phyloP scores from a whole-genome alignment of 2,329 filamentous ascomycete genomes.

The Venturia effusa region DNA sequence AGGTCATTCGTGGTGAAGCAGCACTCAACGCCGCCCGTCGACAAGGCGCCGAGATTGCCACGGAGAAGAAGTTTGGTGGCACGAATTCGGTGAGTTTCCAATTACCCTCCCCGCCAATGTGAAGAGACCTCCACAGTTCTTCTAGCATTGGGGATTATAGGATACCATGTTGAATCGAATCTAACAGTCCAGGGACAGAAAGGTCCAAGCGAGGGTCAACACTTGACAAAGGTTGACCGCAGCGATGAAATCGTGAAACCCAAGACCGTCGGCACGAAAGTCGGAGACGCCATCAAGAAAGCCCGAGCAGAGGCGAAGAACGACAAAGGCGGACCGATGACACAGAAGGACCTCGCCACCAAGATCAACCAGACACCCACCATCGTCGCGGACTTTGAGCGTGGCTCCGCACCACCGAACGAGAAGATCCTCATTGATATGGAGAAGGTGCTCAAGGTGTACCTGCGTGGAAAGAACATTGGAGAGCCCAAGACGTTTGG shows the following conservation, averaged over 20 bases:
- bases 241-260: conserved; percentile 96
- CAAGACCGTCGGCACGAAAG: conserved; percentile 67
- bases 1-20: conserved; percentile 73
- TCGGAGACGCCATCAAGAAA: conserved; percentile 73
- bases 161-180: conserved; percentile 1
- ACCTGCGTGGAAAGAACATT: conserved; percentile 77
- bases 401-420: conserved; percentile 65
- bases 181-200: conserved; percentile 25
- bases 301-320: conserved; percentile 72
- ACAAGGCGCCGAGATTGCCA: conserved; percentile 61
- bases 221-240: conserved; percentile 94
- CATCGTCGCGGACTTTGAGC: conserved; percentile 77
- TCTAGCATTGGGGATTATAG: conserved; percentile 16
- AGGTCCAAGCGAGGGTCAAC: conserved; percentile 68
- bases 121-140: background rate
- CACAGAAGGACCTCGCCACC: conserved; percentile 76
- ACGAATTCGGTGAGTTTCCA: conserved; percentile 55
- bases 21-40: conserved; percentile 85
- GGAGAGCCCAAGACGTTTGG: conserved; percentile 68
- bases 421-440: conserved; percentile 70
- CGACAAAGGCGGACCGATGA: conserved; percentile 63
- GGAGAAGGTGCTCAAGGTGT: conserved; percentile 78
- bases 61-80: conserved; percentile 82
- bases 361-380: conserved; percentile 80
- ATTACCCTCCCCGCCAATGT: conserved; percentile 3